Base-by-base conservation (phyloP, 495 filamentous ascomycete genomes). In the Oidiodendron maius region DNA sequence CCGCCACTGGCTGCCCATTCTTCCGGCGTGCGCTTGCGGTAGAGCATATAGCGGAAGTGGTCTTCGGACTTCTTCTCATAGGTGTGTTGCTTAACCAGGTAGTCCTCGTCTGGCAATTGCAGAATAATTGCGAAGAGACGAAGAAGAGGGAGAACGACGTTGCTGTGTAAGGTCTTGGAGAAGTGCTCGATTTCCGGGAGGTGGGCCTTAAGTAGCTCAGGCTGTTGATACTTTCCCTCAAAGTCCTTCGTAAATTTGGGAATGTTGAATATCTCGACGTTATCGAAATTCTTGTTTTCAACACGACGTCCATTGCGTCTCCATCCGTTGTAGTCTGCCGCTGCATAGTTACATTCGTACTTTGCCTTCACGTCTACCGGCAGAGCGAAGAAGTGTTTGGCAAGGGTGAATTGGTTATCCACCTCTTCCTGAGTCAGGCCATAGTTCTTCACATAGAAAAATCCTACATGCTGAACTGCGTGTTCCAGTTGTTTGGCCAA, bases 11-110 rank as follows among this genome's bases (percentile, higher is more conserved):
- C 12, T 15, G 64, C 63, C 39, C 78, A 70, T 30, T 71, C 71
- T 41, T 73, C 71, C 0, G 61, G 53, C 0, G 57, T 62, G 4
- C 73, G 63, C 0, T 66, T 59, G 36, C 66, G 58, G 47, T 78
- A 80, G 36, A 71, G 71, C 74, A 78, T 78, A 56, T 79, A 78
- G 1, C 77, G 66, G 4, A 80, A 59, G 53, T 77, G 71, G 44
- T 68, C 66, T 9, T 70, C 64, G 21, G 64, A 62, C 12, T 66
- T 54, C 11, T 64, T 63, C 15, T 74, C 69, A 41, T 80, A 80
- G 9, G 63, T 64, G 48, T 81, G 77, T n/a, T 60, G 60, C 10
- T 71, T 63, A 0, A 70, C 58, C 17, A 80, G 67, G 42, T 66
- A 70, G 13, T 76, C 70, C 45, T 77, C 72, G 13, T 73, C 70